Evolutionary conservation across 2,329 filamentous ascomycete genomes (phyloP).

Genomic region (Rhinocladiella similis): DNA sequence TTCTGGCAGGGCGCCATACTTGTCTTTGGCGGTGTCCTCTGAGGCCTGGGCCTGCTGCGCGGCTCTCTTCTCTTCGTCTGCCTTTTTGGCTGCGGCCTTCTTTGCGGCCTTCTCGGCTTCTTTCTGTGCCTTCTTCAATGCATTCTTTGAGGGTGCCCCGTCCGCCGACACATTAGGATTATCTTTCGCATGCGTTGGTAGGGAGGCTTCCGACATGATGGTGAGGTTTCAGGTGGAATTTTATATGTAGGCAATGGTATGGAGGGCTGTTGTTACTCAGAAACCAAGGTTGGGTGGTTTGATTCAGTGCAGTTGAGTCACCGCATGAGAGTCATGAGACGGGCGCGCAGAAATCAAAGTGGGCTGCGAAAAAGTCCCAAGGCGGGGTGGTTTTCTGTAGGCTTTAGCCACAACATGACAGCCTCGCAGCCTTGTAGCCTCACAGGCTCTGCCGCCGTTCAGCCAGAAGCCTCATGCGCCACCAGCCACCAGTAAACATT

Average conservation of each 20-base stretch:
- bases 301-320: slow-evolving; percentile 6
- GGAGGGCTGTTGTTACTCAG: background rate
- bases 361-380: slow-evolving; percentile 6
- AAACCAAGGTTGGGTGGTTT: too few species aligned
- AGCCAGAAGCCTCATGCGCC: too few species aligned
- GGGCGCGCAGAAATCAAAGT: slow-evolving; percentile 9
- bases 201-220: slow-evolving; percentile 19
- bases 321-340: slow-evolving; percentile 1
- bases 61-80: slow-evolving; percentile 44
- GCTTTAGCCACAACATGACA: too few species aligned
- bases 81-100: slow-evolving; percentile 51
- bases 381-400: background rate
- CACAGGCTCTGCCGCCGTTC: too few species aligned
- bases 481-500: too few species aligned
- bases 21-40: slow-evolving; percentile 66
- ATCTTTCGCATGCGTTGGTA: slow-evolving; percentile 27
- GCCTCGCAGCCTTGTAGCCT: too few species aligned
- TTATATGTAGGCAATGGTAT: slow-evolving; percentile 1
- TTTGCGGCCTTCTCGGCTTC: slow-evolving; percentile 87
- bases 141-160: slow-evolving; percentile 68
- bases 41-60: slow-evolving; percentile 24
- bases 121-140: slow-evolving; percentile 82
- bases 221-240: background rate
- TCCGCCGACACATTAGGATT: slow-evolving; percentile 27
- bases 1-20: slow-evolving; percentile 72